These are phyloP conservation scores for Apiospora malaysiana DNA, from an alignment of 2,329 filamentous ascomycete species.

Conservation along the genomic window DNA sequence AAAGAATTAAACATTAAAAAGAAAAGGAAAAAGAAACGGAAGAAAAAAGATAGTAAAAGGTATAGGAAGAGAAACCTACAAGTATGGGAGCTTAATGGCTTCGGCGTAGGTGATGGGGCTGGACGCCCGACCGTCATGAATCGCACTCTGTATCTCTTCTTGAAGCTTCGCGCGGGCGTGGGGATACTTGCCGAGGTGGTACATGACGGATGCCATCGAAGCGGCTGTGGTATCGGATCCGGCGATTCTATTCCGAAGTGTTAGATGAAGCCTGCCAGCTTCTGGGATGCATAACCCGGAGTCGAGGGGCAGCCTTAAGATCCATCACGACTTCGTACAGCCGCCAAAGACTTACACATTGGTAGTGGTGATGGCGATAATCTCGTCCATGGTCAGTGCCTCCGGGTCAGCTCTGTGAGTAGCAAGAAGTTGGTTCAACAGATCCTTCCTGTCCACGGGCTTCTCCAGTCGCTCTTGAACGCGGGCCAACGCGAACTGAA, in stretches of 20 bases:
- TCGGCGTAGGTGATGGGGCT: slow-evolving; percentile 40
- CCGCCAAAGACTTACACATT: slow-evolving; percentile 23
- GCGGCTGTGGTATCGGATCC: slow-evolving; percentile 52
- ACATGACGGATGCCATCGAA: slow-evolving; percentile 51
- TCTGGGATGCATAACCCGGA: no score
- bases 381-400: slow-evolving; percentile 19
- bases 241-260: slow-evolving; percentile 40
- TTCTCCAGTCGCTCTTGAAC: slow-evolving; percentile 19
- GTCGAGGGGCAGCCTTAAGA: no score
- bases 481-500: slow-evolving; percentile 22
- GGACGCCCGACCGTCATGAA: neutral
- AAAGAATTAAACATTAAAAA: no score
- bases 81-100: slow-evolving; percentile 51
- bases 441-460: slow-evolving; percentile 5
- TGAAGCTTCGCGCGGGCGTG: neutral
- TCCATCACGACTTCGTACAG: no score
- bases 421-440: slow-evolving; percentile 19
- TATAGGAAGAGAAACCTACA: no score
- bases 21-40: no score
- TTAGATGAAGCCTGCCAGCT: slow-evolving; percentile 35
- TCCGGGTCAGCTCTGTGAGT: slow-evolving; percentile 21
- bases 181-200: slow-evolving; percentile 45
- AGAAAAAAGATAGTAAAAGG: no score
- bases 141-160: slow-evolving; percentile 22
- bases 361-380: slow-evolving; percentile 21